Base-by-base conservation (phyloP, 2,329 filamentous ascomycete genomes). In the Periconia sp. region DNA sequence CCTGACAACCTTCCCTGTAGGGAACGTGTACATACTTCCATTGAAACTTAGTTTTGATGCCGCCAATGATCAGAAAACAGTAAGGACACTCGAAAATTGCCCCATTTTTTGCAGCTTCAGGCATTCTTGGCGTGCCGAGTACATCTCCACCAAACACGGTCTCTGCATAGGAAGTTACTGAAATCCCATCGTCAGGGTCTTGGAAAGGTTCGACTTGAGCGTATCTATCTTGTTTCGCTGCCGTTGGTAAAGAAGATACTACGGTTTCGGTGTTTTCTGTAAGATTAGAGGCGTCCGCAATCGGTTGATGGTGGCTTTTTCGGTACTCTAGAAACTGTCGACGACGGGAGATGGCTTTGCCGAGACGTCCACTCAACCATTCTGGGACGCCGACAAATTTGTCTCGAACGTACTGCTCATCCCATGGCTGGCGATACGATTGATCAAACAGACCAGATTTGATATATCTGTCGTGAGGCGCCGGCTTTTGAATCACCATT, bases 341-440 rank as follows among this genome's bases (percentile, higher is more conserved):
- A 17, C 44, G 49, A 20, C 49, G 43, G 41, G 49, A 27, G 18
- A 41, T 52, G 10, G 49, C 42, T 52, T 52, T 47, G n/a, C 49
- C 43, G 41, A 51, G 49, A 41, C 49, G 9, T 15, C 30, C 42
- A 27, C 20, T 40, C 14, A 51, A 9, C 42, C 49, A 52, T 23
- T 52, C 42, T 41, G 49, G 31, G 27, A 52, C 23, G 27, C 42
- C 23, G 27, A 20, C 20, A 31, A 52, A 52, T 20, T 47, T 52
- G 15, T 52, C 49, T 23, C 49, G 20, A 35, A 47, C 27, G 44
- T 52, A 35, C 18, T 41, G 31, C 30, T 46, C 31, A 31, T 52
- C 27, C 31, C 33, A 52, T 46, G 17, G 42, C 41, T 47, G 42
- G 41, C 19, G 23, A 20, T 35, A 47, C n/a, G 42, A 46, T 33